Evolutionary conservation across 2,329 filamentous ascomycete species (phyloP), one percentile per base, ranked within the genome.

Genomic region (Penicillium digitatum): DNA sequence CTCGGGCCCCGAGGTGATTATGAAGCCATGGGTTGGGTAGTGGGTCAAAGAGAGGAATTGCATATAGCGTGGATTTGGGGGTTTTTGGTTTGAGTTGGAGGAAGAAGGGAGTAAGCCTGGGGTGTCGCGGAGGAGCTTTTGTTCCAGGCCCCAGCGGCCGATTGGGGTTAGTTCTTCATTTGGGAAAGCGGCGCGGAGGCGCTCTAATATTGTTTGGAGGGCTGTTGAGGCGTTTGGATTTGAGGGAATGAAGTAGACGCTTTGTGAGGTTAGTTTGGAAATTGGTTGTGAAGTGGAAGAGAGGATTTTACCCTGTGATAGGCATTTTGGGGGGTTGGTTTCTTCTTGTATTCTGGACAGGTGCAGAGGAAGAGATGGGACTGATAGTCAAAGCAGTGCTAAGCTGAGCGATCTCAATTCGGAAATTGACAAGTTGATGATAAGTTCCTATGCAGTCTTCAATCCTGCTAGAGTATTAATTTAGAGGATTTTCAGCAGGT

Each of bases 101-200:
- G 71, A 69, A 14, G 68, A 62, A 0, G 73, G 69, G 9, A 76
- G 60, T 38, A 72, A 70, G 8, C 72, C 74, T 7, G 73, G 73
- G 0, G 75, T 76, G 52, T 76, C 74, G 46, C 73, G 68, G 65
- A 77, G 71, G 9, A 76, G 63, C 51, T 74, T 76, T 56, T 76
- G 74, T 39, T 76, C 73, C 26, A 77, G 63, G 5, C 60, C 65
- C 74, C 74, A 77, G 55, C 72, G 70, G 50, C 72, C 71, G 40
- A 71, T 56, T 44, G 70, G 67, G 14, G 68, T 61, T 20, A 69
- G 67, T 38, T 71, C 62, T 57, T 70, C 68, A 54, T 76, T 69
- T 48, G 66, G 59, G 35, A 72, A 72, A 39, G 66, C 57, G 18
- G 72, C 60, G 57, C 69, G 72, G n/a, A 78, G 68, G 45, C 69